phyloP scores from a whole-genome alignment of 805 yeast genomes.

The Komagataella populi region DNA sequence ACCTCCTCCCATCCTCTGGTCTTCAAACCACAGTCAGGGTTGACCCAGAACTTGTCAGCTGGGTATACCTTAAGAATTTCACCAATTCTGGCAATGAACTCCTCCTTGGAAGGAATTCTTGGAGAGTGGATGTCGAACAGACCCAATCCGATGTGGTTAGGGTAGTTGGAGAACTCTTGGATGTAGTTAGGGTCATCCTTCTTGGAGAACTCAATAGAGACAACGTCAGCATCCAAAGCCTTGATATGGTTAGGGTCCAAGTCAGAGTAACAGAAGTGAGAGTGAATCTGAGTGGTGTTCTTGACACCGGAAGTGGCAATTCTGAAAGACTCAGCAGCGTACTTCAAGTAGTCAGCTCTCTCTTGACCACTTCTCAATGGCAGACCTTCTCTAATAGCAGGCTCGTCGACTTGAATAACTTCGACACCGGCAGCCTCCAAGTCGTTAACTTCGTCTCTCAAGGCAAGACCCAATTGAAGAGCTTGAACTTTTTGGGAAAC shows the following conservation, averaged over 20 bases:
- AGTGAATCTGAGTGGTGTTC: constrained; percentile 94
- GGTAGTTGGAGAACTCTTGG: constrained; percentile 94
- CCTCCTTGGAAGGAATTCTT: constrained; percentile 97
- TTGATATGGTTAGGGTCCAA: constrained; percentile 98
- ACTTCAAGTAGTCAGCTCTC: constrained; percentile 89
- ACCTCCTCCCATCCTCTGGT: constrained; percentile 99
- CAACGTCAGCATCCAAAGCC: constrained; percentile 99
- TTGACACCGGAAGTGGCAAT: constrained; percentile 97
- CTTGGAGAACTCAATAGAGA: constrained; percentile 98
- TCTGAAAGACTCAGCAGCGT: constrained; percentile 99
- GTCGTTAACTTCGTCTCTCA: constrained; percentile 97
- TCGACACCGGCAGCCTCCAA: constrained; percentile 97
- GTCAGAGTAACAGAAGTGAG: constrained; percentile 99
- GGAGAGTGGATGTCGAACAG: constrained; percentile 99
- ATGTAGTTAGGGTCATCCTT: constrained; percentile 98
- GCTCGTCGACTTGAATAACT: constrained; percentile 98
- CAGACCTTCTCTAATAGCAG: constrained; percentile 99
- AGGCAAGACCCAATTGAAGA: constrained; percentile 91
- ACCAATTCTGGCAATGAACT: constrained; percentile 85
- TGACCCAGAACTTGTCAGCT: constrained; percentile 97
- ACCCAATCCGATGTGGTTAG: constrained; percentile 99
- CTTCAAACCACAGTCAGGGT: constrained; percentile 99
- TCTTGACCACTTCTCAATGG: constrained; percentile 97
- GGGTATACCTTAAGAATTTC: constrained; percentile 96
- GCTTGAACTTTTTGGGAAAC: constrained; percentile 88